phyloP scores from a whole-genome alignment of 805 yeast genomes.

The Cyberlindnera sargentensis region DNA sequence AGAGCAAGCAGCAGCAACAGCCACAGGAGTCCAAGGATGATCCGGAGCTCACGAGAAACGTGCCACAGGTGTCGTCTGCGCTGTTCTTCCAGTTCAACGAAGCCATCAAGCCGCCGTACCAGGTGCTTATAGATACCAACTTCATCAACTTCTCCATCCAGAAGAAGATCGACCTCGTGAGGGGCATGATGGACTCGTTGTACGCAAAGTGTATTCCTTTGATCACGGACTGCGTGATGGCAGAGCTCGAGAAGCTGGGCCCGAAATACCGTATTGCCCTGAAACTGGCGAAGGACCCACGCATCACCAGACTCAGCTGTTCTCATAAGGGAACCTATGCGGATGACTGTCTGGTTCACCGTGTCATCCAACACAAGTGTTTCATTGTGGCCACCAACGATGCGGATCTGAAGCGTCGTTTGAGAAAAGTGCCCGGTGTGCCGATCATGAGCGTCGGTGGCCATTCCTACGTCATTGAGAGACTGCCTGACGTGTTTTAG shows the following conservation, averaged over 20 bases:
- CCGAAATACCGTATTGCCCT: conserved; percentile 92
- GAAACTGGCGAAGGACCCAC: conserved; percentile 86
- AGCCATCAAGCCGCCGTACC: conserved; percentile 97
- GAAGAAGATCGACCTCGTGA: conserved; percentile 88
- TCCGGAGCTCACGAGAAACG: conserved; percentile 64
- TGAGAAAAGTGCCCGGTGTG: conserved; percentile 94
- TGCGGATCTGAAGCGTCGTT: conserved; percentile 90
- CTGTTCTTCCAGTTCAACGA: conserved; percentile 90
- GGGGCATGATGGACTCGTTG: conserved; percentile 94
- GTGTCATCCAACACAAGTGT: conserved; percentile 95
- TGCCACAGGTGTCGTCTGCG: conserved; percentile 95
- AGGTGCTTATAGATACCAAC: conserved; percentile 91
- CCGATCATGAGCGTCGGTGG: conserved; percentile 96
- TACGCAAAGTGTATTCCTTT: conserved; percentile 94
- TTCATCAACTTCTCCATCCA: conserved; percentile 95
- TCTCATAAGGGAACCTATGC: conserved; percentile 96
- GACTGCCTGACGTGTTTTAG: conserved; percentile 88
- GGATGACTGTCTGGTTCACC: conserved; percentile 90
- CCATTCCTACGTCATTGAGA: conserved; percentile 85
- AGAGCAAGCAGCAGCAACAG: conserved; percentile 47
- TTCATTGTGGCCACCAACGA: conserved; percentile 97
- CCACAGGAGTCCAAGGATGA: conserved; percentile 46
- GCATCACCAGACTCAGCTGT: conserved; percentile 81
- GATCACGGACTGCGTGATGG: conserved; percentile 96
- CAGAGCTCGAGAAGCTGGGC: conserved; percentile 93